phyloP scores from a whole-genome alignment of 345 rosid species.

The Reutealis trisperma region DNA sequence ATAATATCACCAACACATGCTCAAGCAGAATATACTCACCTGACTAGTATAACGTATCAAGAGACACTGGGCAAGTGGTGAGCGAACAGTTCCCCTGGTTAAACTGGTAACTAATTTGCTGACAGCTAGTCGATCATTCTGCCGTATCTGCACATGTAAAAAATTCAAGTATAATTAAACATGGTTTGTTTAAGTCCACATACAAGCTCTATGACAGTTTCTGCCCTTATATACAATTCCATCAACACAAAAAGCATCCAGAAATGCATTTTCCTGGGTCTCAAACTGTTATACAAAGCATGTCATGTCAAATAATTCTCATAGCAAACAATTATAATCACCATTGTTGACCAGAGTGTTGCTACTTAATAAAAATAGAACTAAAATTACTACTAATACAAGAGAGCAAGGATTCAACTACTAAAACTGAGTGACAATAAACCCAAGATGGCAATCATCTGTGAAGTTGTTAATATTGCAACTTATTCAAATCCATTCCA shows the following conservation, averaged over 20 bases:
- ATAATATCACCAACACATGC: neutral
- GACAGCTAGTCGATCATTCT: conserved; percentile 88
- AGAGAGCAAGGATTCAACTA: neutral
- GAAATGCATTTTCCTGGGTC: neutral
- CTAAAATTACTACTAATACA: neutral
- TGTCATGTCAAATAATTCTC: neutral
- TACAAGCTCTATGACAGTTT: neutral
- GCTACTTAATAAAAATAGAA: neutral
- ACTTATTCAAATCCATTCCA: neutral
- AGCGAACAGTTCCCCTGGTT: conserved; percentile 95
- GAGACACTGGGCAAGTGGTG: conserved; percentile 96
- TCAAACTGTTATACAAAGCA: neutral
- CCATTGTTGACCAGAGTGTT: neutral
- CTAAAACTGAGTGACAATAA: neutral
- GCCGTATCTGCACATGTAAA: conserved; percentile 66
- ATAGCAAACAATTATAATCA: neutral
- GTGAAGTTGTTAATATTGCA: neutral
- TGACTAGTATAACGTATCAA: conserved; percentile 90
- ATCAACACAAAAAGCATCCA: neutral
- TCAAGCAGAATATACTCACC: conserved; percentile 42
- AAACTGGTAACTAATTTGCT: conserved; percentile 88
- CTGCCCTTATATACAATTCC: neutral
- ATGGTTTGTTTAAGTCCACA: neutral
- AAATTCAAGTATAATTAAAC: neutral
- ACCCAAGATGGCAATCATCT: neutral